These are phyloP conservation scores for Mycena rebaudengoi DNA, from an alignment of 768 basidiomycete species.

Conservation along the genomic window DNA sequence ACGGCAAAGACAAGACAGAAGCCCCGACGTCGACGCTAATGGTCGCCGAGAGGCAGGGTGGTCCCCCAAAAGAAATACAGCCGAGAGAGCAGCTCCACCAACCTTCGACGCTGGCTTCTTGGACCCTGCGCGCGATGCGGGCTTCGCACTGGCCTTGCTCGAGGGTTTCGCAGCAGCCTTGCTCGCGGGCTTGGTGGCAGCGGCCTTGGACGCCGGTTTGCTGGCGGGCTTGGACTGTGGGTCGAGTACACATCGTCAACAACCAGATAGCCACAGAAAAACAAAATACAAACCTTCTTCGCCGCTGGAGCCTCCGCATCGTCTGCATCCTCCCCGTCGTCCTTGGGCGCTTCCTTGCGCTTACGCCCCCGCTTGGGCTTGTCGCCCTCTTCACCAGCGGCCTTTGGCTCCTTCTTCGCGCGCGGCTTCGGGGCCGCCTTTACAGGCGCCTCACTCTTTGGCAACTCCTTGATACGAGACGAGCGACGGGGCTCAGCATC, in stretches of 20 bases:
- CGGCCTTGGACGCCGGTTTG: too few relatives aligned
- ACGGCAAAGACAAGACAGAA: too few relatives aligned
- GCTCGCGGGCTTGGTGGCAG: conserved; percentile 50
- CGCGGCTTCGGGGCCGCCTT: conserved; percentile 59
- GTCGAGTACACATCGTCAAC: conserved; percentile 5
- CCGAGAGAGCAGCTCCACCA: conserved; percentile 64
- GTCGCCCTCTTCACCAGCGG: conserved; percentile 52
- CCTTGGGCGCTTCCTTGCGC: conserved; percentile 47
- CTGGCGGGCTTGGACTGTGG: conserved; percentile 45
- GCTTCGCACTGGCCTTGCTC: conserved; percentile 52
- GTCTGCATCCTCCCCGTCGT: conserved; percentile 39
- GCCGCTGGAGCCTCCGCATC: conserved; percentile 60
- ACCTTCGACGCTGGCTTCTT: too few relatives aligned
- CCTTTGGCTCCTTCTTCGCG: conserved; percentile 48
- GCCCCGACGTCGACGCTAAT: too few relatives aligned
- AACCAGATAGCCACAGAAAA: too few relatives aligned
- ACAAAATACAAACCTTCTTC: conserved; percentile 62
- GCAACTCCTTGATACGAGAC: conserved; percentile 58
- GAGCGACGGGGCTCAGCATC: conserved; percentile 53
- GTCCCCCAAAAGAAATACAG: too few relatives aligned
- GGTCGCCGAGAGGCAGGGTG: too few relatives aligned
- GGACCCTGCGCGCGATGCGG: too few relatives aligned
- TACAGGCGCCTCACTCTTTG: conserved; percentile 42
- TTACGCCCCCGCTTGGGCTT: conserved; percentile 64
- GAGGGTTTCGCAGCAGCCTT: conserved; percentile 53